phyloP scores from a whole-genome alignment of 2,329 filamentous ascomycete species.

The Exophiala viscosa region DNA sequence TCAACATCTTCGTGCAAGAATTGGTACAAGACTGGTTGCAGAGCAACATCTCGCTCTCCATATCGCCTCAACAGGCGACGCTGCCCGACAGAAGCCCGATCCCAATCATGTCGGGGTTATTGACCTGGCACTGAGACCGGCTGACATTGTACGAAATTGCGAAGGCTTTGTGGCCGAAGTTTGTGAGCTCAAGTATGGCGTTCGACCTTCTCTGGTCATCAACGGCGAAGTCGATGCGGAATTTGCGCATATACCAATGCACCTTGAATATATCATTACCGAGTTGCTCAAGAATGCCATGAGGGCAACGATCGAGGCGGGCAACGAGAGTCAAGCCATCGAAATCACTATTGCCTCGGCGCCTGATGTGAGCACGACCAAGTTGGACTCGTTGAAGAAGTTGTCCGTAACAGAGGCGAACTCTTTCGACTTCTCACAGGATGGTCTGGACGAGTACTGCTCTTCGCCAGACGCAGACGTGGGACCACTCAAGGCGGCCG shows the following conservation, averaged over 20 bases:
- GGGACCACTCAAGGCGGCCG: constrained; percentile 43
- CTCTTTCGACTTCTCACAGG: constrained; percentile 26
- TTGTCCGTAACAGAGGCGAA: constrained; percentile 23
- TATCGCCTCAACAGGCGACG: constrained; percentile 67
- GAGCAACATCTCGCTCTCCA: constrained; percentile 96
- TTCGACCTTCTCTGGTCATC: constrained; percentile 74
- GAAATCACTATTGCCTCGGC: constrained; percentile 85
- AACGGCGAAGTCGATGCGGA: constrained; percentile 82
- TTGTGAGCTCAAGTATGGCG: constrained; percentile 91
- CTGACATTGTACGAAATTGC: constrained; percentile 75
- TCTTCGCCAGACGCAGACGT: constrained; percentile 21
- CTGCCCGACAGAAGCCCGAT: constrained; percentile 41
- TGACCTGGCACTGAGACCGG: constrained; percentile 80
- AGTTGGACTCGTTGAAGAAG: constrained; percentile 26
- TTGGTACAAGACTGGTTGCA: constrained; percentile 88
- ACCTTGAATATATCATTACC: constrained; percentile 95
- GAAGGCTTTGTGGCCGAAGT: constrained; percentile 92
- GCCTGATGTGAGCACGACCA: constrained; percentile 46
- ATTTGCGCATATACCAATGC: constrained; percentile 91
- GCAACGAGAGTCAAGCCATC: constrained; percentile 74
- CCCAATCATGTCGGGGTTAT: constrained; percentile 87
- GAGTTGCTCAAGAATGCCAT: constrained; percentile 97
- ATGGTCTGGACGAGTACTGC: constrained; percentile 27
- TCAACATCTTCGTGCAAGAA: constrained; percentile 86
- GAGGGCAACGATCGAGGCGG: constrained; percentile 81